Conservation (phyloP, 768 basidiomycete species). For the Auricularia sp. region DNA sequence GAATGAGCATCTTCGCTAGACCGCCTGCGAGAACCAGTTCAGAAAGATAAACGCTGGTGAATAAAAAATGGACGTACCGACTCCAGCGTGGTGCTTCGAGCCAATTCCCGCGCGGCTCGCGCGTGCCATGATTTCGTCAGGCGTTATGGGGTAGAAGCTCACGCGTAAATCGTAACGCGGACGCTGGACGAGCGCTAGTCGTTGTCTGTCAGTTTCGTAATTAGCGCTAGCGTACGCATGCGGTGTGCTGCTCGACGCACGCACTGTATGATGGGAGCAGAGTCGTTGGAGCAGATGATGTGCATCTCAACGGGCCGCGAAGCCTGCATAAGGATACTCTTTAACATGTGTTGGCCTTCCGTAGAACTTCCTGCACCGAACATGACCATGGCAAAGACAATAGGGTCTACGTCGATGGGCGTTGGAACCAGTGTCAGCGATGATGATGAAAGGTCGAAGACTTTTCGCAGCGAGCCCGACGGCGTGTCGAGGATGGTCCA, state of each 20-base stretch:
- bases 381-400: slow-evolving; percentile 2
- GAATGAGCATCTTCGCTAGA: not conserved
- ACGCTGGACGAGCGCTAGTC: slow-evolving; percentile 8
- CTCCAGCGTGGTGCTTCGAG: slow-evolving; percentile 4
- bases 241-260: not conserved
- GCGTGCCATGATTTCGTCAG: slow-evolving; percentile 5
- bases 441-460: not conserved
- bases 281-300: slow-evolving; percentile 10
- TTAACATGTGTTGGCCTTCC: slow-evolving; percentile 4
- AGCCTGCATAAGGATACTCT: slow-evolving; percentile 11
- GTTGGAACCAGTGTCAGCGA: not conserved
- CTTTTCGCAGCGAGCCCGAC: not conserved
- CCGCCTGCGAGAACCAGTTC: not conserved
- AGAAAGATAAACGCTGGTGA: no score
- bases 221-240: no score
- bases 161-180: slow-evolving; percentile 7
- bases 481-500: not conserved
- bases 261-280: slow-evolving; percentile 7
- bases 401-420: not conserved
- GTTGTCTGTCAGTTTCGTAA: not conserved
- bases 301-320: slow-evolving; percentile 12
- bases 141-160: slow-evolving; percentile 9
- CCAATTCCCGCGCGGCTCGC: slow-evolving; percentile 11
- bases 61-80: not conserved
- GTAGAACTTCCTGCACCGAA: not conserved